Evolutionary conservation across 371 early-diverging fungal genomes (phyloP).

Genomic region (Batkoa obscura): DNA sequence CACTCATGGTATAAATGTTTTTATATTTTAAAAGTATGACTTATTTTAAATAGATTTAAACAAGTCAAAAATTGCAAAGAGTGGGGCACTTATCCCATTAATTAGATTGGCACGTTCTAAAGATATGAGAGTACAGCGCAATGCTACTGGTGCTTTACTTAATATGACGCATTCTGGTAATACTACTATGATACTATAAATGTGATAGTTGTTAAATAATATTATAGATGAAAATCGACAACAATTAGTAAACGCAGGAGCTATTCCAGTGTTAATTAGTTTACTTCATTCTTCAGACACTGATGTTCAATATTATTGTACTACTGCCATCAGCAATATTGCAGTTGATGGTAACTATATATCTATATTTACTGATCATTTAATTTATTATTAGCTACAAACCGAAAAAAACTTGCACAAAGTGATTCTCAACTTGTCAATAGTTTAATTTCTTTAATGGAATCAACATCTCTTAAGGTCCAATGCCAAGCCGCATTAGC

Average conservation of each 20-base stretch:
- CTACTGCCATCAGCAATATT: conserved; percentile 79
- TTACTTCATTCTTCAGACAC: conserved; percentile 59
- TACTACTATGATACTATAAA: not conserved
- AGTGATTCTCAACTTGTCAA: conserved; percentile 58
- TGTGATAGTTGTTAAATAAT: not conserved
- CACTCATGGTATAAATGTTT: conserved; percentile 39
- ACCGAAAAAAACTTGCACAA: conserved; percentile 51
- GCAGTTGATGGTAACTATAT: conserved; percentile 54
- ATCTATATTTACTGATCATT: not conserved
- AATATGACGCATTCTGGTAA: conserved; percentile 82
- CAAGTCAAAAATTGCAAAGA: conserved; percentile 69
- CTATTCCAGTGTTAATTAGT: conserved; percentile 63
- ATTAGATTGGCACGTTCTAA: conserved; percentile 60
- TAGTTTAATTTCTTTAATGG: conserved; percentile 56
- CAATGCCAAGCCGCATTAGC: conserved; percentile 82
- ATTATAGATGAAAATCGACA: conserved; percentile 52
- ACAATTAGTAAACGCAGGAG: conserved; percentile 68
- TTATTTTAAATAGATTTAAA: conserved; percentile 41
- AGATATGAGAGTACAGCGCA: conserved; percentile 76
- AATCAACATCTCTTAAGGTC: conserved; percentile 58
- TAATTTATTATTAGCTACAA: conserved; percentile 16
- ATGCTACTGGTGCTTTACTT: conserved; percentile 81
- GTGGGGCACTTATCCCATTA: conserved; percentile 59
- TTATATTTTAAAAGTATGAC: not conserved
- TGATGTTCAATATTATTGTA: conserved; percentile 79